Base-by-base conservation (phyloP, 495 filamentous ascomycete genomes). In the Neurospora cerealis region DNA sequence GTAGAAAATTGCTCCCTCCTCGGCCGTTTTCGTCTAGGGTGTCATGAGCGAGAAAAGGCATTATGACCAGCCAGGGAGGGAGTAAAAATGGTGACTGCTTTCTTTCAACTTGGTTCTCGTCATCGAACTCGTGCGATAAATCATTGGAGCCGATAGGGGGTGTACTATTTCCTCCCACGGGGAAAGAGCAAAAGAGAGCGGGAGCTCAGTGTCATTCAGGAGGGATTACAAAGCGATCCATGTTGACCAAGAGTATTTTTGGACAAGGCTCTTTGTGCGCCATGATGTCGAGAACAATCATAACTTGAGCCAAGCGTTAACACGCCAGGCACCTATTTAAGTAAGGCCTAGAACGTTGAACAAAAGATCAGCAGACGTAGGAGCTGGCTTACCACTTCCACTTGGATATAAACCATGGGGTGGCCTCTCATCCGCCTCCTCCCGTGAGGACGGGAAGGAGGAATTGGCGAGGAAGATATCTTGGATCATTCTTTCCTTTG, bases 401-500 rank as follows among this genome's bases (percentile, higher is more conserved):
- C 21, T 21, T 24, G 21, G 9, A 54, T 54, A 24, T 15, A 60
- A 28, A 60, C 21, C 48, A 28, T 60, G 10, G 21, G 21, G 11
- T 60, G 21, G 46, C 7, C 42, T 44, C 42, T 54, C 44, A 21
- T 54, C 48, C 21, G 5, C 44, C 9, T 60, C 9, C 48, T 60
- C 11, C 11, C 11, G 21, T 60, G 48, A 60, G 48, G 21, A 28
- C 48, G 48, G 48, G 48, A 28, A 60, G 11, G 48, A 60, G 10
- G 48, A 60, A 48, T 48, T 8, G 44, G 42, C 19, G 8, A 46
- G 17, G 72, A 69, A 48, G 72, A 69, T 19, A 76, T 41, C 41
- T 21, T 60, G 69, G 70, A 75, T 72, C 73, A 71, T 74, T 75
- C 72, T 75, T 74, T 8, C 39, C 66, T 41, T 28, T 66, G 24